These are phyloP conservation scores for Aspergillus novofumigatus DNA, from an alignment of 2,329 filamentous ascomycete genomes.

Conservation along the genomic window DNA sequence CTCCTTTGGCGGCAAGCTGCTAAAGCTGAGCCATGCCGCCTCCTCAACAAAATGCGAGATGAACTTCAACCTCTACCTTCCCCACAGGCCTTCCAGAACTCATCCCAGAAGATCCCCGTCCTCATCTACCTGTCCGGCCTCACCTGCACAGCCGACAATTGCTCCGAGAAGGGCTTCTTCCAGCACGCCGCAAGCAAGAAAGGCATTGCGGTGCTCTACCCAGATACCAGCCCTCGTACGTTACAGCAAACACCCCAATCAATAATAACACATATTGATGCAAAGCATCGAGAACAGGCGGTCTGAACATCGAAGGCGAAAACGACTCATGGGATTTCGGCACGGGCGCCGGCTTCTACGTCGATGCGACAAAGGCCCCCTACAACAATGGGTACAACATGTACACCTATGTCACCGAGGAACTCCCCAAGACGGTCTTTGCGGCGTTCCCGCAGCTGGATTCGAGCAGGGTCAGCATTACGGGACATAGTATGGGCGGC, in stretches of 20 bases:
- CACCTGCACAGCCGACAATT: slow-evolving; percentile 86
- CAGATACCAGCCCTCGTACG: slow-evolving; percentile 86
- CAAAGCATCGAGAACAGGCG: slow-evolving; percentile 46
- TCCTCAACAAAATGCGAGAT: slow-evolving; percentile 78
- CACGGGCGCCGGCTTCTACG: slow-evolving; percentile 87
- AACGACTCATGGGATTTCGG: slow-evolving; percentile 91
- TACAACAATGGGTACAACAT: slow-evolving; percentile 82
- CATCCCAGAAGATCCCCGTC: slow-evolving; percentile 67
- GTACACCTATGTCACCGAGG: slow-evolving; percentile 86
- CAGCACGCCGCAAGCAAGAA: slow-evolving; percentile 73
- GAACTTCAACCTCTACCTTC: slow-evolving; percentile 89
- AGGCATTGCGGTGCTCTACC: slow-evolving; percentile 89
- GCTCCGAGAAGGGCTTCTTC: slow-evolving; percentile 79
- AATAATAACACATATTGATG: not conserved
- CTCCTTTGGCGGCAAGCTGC: slow-evolving; percentile 88
- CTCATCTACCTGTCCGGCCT: slow-evolving; percentile 91
- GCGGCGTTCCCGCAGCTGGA: slow-evolving; percentile 70
- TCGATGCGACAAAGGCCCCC: slow-evolving; percentile 74
- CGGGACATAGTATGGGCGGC: slow-evolving; percentile 95
- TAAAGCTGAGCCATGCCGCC: slow-evolving; percentile 88
- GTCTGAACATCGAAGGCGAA: slow-evolving; percentile 75
- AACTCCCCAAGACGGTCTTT: slow-evolving; percentile 78
- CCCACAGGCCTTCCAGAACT: slow-evolving; percentile 55
- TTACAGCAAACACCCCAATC: slow-evolving; percentile 9
- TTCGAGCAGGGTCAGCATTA: slow-evolving; percentile 67